phyloP scores from a whole-genome alignment of 176 grass and related monocot genomes.

The Rhynchospora breviuscula region DNA sequence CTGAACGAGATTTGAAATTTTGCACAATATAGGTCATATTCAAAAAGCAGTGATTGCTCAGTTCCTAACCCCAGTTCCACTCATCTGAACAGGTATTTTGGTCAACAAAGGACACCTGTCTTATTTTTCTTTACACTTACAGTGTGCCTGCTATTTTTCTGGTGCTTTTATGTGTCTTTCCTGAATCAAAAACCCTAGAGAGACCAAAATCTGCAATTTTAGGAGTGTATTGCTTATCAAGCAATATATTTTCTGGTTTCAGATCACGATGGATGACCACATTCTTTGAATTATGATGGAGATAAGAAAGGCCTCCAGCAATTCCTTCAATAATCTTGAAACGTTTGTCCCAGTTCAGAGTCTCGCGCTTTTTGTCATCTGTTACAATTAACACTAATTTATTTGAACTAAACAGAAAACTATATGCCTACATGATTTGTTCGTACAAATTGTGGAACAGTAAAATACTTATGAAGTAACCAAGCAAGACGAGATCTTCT shows the following conservation, averaged over 20 bases:
- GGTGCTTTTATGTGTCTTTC: constrained; percentile 19
- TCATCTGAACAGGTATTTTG: too few species aligned
- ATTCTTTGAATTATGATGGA: constrained; percentile 21
- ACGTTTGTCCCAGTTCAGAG: constrained; percentile 23
- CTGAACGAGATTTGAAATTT: too few species aligned
- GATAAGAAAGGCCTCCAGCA: constrained; percentile 28
- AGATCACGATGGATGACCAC: constrained; percentile 33
- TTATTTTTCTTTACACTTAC: not conserved
- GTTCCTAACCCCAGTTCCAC: too few species aligned
- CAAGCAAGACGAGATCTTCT: too few species aligned
- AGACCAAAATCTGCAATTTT: constrained; percentile 42
- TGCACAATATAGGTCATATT: too few species aligned
- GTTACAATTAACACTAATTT: not conserved
- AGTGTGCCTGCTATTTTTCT: constrained; percentile 18
- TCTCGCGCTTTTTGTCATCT: not conserved
- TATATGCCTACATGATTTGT: too few species aligned
- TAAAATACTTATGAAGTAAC: too few species aligned
- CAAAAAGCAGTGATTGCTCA: too few species aligned
- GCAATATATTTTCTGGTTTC: constrained; percentile 33
- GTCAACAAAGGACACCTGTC: too few species aligned
- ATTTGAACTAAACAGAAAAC: too few species aligned
- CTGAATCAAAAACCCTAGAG: constrained; percentile 13
- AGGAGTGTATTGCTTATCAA: constrained; percentile 20
- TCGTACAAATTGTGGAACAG: too few species aligned
- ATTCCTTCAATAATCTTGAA: constrained; percentile 24